Conservation (phyloP, 257 asterid genomes). For the Scutellaria galericulata region DNA sequence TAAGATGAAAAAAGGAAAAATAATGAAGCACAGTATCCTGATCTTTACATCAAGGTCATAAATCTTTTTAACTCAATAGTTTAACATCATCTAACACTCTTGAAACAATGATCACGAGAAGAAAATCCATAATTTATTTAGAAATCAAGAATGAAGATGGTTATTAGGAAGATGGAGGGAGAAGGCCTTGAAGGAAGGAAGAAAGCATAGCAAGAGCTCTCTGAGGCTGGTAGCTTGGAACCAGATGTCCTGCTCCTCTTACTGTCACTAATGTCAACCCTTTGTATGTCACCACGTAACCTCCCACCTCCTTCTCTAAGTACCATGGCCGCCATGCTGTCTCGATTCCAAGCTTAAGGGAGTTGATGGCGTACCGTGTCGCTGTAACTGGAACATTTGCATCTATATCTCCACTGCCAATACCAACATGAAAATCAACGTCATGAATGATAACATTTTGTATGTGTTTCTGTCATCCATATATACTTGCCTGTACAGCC, state of each 20-base stretch:
- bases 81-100: too few species aligned
- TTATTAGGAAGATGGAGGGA: constrained; percentile 29
- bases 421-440: background rate
- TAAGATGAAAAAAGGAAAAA: too few species aligned
- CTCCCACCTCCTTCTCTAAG: constrained; percentile 46
- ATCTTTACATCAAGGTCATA: too few species aligned
- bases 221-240: constrained; percentile 48
- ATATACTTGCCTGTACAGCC: constrained; percentile 45
- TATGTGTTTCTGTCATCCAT: too few species aligned
- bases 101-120: too few species aligned
- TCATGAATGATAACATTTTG: too few species aligned
- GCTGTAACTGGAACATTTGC: constrained; percentile 47
- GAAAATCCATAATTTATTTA: too few species aligned
- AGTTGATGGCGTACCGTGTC: constrained; percentile 43
- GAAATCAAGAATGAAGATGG: background rate
- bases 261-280: constrained; percentile 45
- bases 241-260: constrained; percentile 48
- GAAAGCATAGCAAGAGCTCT: constrained; percentile 39
- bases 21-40: too few species aligned
- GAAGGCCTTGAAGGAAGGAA: constrained; percentile 41
- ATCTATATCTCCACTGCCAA: constrained; percentile 47
- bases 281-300: constrained; percentile 44
- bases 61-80: too few species aligned
- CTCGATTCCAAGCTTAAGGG: constrained; percentile 37
- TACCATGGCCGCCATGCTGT: constrained; percentile 46